These are phyloP conservation scores for Stephania yunnanensis DNA, from an alignment of 164 flowering plant genomes.

Conservation along the genomic window DNA sequence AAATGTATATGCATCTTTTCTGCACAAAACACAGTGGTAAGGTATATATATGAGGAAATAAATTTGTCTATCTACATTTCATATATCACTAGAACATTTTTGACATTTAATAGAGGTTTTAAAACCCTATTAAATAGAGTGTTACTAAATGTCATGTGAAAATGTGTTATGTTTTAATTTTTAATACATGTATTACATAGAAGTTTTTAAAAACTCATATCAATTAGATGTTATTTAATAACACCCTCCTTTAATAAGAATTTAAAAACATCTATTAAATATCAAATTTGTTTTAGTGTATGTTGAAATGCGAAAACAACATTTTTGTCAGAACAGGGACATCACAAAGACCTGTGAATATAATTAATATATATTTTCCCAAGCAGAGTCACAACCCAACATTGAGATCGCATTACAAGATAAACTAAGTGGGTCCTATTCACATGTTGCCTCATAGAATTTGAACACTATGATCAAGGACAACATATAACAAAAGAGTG, in stretches of 20 bases:
- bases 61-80: background rate
- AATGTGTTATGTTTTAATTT: too few species aligned
- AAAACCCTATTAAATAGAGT: too few species aligned
- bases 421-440: background rate
- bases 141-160: too few species aligned
- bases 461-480: background rate
- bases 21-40: background rate
- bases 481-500: background rate
- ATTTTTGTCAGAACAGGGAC: background rate
- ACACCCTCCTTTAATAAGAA: too few species aligned
- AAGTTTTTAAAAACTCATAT: too few species aligned
- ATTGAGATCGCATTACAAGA: background rate
- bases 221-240: too few species aligned
- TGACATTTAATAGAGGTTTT: too few species aligned
- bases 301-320: background rate
- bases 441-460: background rate
- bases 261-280: too few species aligned
- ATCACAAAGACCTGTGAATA: background rate
- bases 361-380: background rate
- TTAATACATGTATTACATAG: too few species aligned
- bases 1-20: background rate
- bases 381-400: background rate
- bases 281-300: too few species aligned
- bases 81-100: too few species aligned
- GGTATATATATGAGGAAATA: background rate